Evolutionary conservation across 23 red algal species (phyloP).

Genomic region (Gracilaria domingensis): DNA sequence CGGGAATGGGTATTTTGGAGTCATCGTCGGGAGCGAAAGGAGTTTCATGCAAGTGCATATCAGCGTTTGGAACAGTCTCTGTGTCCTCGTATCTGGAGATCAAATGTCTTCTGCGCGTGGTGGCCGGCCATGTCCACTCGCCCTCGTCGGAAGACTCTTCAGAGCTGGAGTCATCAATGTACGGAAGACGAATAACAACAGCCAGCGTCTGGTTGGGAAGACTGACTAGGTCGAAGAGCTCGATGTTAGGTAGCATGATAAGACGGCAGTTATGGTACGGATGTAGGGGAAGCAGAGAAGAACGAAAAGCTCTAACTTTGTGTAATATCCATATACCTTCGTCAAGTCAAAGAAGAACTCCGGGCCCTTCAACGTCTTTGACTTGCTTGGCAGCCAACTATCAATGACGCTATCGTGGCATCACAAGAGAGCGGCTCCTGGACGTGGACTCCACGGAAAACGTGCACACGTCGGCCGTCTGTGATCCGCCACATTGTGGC

Average conservation of each 20-base stretch:
- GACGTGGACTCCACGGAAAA: background rate
- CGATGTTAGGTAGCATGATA: conserved; percentile 27
- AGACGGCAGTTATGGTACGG: background rate
- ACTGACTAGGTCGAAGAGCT: conserved; percentile 62
- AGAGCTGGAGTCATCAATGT: conserved; percentile 23
- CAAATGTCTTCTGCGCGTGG: conserved; percentile 17
- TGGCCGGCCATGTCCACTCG: background rate
- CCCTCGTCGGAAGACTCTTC: conserved; percentile 35
- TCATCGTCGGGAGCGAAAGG: background rate
- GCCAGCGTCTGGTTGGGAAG: conserved; percentile 33
- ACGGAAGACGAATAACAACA: conserved; percentile 32
- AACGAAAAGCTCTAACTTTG: too few species aligned
- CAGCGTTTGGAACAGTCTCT: conserved; percentile 26
- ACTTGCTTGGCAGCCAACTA: too few species aligned
- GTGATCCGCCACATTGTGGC: too few species aligned
- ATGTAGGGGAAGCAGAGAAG: too few species aligned
- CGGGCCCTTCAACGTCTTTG: too few species aligned
- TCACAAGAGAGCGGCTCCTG: too few species aligned
- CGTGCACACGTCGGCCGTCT: background rate
- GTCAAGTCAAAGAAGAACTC: too few species aligned
- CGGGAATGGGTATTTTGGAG: conserved; percentile 25
- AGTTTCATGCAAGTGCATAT: conserved; percentile 21
- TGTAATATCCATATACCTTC: too few species aligned
- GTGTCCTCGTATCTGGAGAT: conserved; percentile 65
- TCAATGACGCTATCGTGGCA: too few species aligned